Conservation (phyloP, 495 filamentous ascomycete genomes). For the Aspergillus sparsus region DNA sequence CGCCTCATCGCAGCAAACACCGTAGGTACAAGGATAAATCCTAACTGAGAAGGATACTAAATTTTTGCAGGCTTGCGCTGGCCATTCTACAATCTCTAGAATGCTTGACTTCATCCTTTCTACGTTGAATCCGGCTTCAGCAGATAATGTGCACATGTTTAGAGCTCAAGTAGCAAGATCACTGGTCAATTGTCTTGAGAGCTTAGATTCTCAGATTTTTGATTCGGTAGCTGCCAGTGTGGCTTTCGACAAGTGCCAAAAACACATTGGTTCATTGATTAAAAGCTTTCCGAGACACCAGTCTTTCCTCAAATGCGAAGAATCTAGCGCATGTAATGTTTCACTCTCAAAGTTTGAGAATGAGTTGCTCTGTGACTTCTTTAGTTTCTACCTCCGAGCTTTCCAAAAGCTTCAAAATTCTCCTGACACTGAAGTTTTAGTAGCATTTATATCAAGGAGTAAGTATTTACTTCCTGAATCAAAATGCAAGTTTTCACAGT, state of each 20-base stretch:
- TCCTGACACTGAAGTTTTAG: slow-evolving; percentile 10
- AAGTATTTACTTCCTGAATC: slow-evolving; percentile 13
- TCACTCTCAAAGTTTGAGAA: slow-evolving; percentile 31
- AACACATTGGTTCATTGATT: slow-evolving; percentile 26
- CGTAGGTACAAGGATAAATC: slow-evolving; percentile 23
- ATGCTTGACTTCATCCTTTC: slow-evolving; percentile 31
- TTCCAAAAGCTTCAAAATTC: slow-evolving; percentile 9
- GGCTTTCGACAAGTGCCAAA: slow-evolving; percentile 15
- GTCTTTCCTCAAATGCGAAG: slow-evolving; percentile 26
- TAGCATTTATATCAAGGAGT: slow-evolving; percentile 22
- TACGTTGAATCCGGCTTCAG: slow-evolving; percentile 20
- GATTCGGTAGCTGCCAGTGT: slow-evolving; percentile 13
- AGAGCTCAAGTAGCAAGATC: slow-evolving; percentile 28
- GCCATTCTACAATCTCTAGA: slow-evolving; percentile 26
- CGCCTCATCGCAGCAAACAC: slow-evolving; percentile 28
- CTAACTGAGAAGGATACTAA: slow-evolving; percentile 9
- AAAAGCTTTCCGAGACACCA: slow-evolving; percentile 27
- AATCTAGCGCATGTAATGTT: slow-evolving; percentile 24
- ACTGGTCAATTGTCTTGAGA: slow-evolving; percentile 31
- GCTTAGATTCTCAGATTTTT: slow-evolving; percentile 13
- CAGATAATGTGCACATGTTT: slow-evolving; percentile 11
- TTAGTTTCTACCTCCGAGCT: slow-evolving; percentile 30
- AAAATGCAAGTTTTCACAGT: slow-evolving; percentile 26
- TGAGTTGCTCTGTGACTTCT: slow-evolving; percentile 31
- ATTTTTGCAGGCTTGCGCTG: slow-evolving; percentile 22